A percentile compares a stretch with the other conserved stretches of the same genome.
These are phyloP conservation scores for Aspergillus quadricinctus DNA, from an alignment of 2,329 filamentous ascomycete genomes.

Conservation along the genomic window DNA sequence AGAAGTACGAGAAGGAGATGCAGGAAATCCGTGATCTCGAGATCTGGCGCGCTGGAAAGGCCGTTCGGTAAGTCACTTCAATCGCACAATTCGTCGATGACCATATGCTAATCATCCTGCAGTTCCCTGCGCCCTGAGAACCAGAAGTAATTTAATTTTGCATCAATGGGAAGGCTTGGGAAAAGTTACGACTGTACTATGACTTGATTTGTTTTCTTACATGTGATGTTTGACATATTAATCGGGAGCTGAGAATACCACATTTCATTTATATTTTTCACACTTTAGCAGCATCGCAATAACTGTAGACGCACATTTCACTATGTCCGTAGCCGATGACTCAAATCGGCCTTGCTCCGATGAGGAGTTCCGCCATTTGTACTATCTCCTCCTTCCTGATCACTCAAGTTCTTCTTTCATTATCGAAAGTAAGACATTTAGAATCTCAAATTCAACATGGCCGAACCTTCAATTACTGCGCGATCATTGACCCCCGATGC, in stretches of 20 bases:
- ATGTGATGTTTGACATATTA: conserved; percentile 12
- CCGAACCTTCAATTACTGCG: conserved; percentile 28
- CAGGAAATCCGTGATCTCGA: conserved; percentile 96
- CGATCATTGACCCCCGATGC: conserved; percentile 64
- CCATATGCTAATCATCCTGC: conserved; percentile 8
- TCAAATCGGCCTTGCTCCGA: not conserved
- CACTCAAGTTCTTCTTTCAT: not conserved
- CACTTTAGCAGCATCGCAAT: not conserved
- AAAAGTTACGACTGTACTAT: conserved; percentile 37
- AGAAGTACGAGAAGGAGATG: conserved; percentile 98
- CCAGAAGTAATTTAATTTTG: conserved; percentile 59
- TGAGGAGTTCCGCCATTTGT: not conserved
- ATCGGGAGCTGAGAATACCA: conserved; percentile 4
- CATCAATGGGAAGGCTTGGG: conserved; percentile 19
- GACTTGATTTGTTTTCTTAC: conserved; percentile 23
- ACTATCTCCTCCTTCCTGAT: not conserved
- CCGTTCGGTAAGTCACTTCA: conserved; percentile 66
- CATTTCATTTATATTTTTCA: not conserved
- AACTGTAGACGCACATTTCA: not conserved
- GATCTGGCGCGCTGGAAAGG: conserved; percentile 99
- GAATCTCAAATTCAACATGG: conserved; percentile 32
- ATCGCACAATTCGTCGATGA: not conserved
- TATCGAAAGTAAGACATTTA: not conserved
- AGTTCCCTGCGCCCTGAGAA: conserved; percentile 81
- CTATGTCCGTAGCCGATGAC: not conserved